Conservation (phyloP, 768 basidiomycete species). For the Tremella yokohamensis region DNA sequence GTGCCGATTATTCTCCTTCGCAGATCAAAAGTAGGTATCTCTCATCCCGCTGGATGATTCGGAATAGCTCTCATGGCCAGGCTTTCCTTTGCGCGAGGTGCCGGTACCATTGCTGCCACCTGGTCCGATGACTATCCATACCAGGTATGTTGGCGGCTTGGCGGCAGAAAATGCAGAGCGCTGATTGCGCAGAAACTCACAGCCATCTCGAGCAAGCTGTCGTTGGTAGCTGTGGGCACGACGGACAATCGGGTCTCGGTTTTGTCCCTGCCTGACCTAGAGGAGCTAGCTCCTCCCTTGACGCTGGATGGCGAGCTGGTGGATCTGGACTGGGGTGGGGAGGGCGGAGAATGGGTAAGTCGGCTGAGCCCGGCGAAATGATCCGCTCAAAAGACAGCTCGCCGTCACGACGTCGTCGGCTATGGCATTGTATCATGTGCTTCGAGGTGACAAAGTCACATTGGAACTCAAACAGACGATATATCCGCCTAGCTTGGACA, state of each 20-base stretch:
- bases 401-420: conserved; percentile 41
- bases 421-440: conserved; percentile 34
- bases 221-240: conserved; percentile 63
- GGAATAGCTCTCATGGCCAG: conserved; percentile 52
- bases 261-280: conserved; percentile 63
- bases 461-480: conserved; percentile 36
- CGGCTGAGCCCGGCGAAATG: background rate
- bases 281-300: conserved; percentile 55
- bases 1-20: background rate
- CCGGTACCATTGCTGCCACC: conserved; percentile 61
- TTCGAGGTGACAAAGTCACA: conserved; percentile 12
- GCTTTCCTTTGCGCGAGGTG: conserved; percentile 57
- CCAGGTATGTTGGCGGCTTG: conserved; percentile 61
- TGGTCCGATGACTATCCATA: conserved; percentile 67
- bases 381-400: conserved; percentile 22
- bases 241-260: conserved; percentile 69
- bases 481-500: conserved; percentile 40
- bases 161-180: background rate
- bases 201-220: conserved; percentile 67
- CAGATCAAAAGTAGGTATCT: conserved; percentile 22
- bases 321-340: conserved; percentile 70
- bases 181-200: conserved; percentile 70
- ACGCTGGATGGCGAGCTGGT: conserved; percentile 68
- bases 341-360: conserved; percentile 52
- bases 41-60: background rate